Evolutionary conservation across 306 rosid species (phyloP), one percentile per base, ranked within the genome.

Genomic region (Gillenia trifoliata): DNA sequence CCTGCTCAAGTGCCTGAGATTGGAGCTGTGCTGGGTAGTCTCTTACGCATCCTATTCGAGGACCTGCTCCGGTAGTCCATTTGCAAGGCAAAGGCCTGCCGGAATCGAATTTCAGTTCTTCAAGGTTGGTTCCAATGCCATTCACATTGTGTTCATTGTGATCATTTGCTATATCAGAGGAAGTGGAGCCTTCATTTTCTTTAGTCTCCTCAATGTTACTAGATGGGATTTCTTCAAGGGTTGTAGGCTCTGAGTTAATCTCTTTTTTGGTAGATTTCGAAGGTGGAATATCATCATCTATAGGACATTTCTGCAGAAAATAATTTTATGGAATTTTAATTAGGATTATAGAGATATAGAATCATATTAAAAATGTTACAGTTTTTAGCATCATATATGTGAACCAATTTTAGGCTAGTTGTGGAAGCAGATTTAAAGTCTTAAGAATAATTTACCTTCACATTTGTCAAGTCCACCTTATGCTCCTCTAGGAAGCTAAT

Each of bases 261-360:
- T 61, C 81, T 22, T 80, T 71, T 0, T 43, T 54, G 19, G 26
- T 45, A 13, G 67, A 8, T 17, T 40, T 15, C 61, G 67, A 26
- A 59, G 94, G 89, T 33, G 88, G 92, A 22, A 84, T 74, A 71
- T 92, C 98, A 40, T 90, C 95, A 78, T 93, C 98, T 30, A 80
- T 57, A 10, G 98, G 78, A 83, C 72, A 78, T 72, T 67, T 87
- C 98, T 93, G 88, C 70, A 77, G 8, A 70, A 8, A 20, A 28
- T 5, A 26, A 60, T 5, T 8, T 26, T 8, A 20, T n/a, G 59
- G 19, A 57, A 71, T 54, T 54, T n/a, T 40, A 5, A 38, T n/a
- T n/a, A 71, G 64, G 22, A n/a, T n/a, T 55, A 34, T 20, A 29
- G 52, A 29, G 23, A 12, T 26, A 6, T 11, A 65, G 28, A 41